Percentiles rank a stretch among this genome's conserved stretches.
Conservation (phyloP, 2,329 filamentous ascomycete genomes). For the Harringtonia lauricola region DNA sequence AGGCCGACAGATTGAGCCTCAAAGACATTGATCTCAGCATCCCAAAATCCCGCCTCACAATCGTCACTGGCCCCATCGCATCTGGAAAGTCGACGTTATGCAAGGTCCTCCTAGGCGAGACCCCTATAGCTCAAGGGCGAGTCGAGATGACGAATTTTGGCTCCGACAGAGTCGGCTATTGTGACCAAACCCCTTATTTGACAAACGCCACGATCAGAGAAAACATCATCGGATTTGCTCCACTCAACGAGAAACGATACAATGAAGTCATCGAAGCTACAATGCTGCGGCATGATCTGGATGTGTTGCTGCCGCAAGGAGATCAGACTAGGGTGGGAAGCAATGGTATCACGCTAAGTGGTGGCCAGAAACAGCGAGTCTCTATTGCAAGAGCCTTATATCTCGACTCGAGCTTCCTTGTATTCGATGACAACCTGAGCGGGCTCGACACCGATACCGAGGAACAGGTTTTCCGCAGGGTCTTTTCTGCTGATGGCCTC, state of each 20-base stretch:
- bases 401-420: conserved; percentile 12
- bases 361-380: conserved; percentile 22
- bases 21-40: too few species aligned
- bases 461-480: conserved; percentile 24
- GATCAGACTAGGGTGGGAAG: conserved; percentile 23
- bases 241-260: conserved; percentile 16
- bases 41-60: conserved; percentile 19
- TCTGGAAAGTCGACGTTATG: conserved; percentile 33
- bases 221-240: conserved; percentile 18
- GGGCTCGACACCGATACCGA: conserved; percentile 28
- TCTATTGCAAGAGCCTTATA: conserved; percentile 16
- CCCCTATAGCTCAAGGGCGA: conserved; percentile 16
- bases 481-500: conserved; percentile 20
- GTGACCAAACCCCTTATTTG: conserved; percentile 25
- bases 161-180: conserved; percentile 20
- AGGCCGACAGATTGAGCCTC: too few species aligned
- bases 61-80: conserved; percentile 31
- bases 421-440: conserved; percentile 11
- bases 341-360: conserved; percentile 24
- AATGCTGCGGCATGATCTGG: conserved; percentile 18
- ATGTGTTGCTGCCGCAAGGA: conserved; percentile 20
- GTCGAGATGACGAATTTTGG: conserved; percentile 12
- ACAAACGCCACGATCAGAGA: conserved; percentile 22
- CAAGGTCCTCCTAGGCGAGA: conserved; percentile 27
- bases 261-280: conserved; percentile 19